These are phyloP conservation scores for Psidium guajava DNA, from an alignment of 345 rosid genomes.

Conservation along the genomic window DNA sequence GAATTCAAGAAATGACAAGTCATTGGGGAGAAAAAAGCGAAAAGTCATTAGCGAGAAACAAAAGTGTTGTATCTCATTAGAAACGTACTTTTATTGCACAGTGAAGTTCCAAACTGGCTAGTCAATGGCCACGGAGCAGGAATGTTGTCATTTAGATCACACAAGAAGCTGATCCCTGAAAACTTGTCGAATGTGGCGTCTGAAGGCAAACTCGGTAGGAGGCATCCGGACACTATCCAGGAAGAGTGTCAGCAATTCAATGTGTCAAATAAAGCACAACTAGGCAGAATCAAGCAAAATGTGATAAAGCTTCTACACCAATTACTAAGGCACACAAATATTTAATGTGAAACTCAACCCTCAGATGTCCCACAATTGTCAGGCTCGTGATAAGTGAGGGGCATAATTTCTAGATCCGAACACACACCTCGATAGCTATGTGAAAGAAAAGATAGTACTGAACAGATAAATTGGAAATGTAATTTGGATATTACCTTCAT, in stretches of 20 bases:
- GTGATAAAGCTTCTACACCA: background rate
- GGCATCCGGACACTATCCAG: slow-evolving; percentile 70
- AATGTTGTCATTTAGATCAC: slow-evolving; percentile 95
- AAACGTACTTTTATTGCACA: slow-evolving; percentile 66
- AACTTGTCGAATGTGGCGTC: slow-evolving; percentile 79
- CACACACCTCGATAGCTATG: background rate
- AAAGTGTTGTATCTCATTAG: background rate
- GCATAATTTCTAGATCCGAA: background rate
- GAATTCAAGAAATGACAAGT: slow-evolving; percentile 1
- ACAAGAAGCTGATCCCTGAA: slow-evolving; percentile 81
- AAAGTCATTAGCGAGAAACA: background rate
- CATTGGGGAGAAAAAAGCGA: background rate
- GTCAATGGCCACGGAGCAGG: slow-evolving; percentile 89
- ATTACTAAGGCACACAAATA: background rate
- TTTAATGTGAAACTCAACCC: background rate
- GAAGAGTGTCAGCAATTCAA: background rate
- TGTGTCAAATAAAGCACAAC: background rate
- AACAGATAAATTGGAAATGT: background rate
- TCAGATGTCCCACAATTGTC: background rate
- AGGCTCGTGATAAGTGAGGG: background rate
- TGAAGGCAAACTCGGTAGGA: slow-evolving; percentile 91
- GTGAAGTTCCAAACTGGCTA: slow-evolving; percentile 39
- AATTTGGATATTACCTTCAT: slow-evolving; percentile 32
- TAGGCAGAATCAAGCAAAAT: background rate
- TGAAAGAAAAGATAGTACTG: background rate